Percentiles rank a stretch among this genome's conserved stretches.
These are phyloP conservation scores for Coccomyxa sp. DNA, from an alignment of 139 green algal species.

Conservation along the genomic window DNA sequence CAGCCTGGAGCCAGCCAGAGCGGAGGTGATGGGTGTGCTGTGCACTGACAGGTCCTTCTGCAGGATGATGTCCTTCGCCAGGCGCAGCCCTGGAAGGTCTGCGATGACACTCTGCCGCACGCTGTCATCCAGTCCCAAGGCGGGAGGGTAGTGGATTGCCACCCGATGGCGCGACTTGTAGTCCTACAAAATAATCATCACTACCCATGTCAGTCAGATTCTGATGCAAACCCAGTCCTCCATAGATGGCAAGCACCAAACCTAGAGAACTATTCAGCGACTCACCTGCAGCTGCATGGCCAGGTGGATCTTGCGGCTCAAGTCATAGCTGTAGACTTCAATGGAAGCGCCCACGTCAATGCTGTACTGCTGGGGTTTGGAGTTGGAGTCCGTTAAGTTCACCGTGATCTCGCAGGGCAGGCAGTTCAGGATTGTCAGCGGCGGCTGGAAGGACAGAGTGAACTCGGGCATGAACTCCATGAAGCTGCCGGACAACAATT, in stretches of 20 bases:
- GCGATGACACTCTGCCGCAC: neutral
- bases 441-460: conserved; percentile 35
- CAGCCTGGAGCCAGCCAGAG: neutral
- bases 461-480: conserved; percentile 23
- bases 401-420: conserved; percentile 36
- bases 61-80: conserved; percentile 6
- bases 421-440: conserved; percentile 39
- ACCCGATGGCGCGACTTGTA: neutral
- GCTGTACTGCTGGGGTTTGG: neutral
- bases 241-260: no score
- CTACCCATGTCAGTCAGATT: no score
- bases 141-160: conserved; percentile 16
- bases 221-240: no score
- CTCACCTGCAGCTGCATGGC: conserved; percentile 6
- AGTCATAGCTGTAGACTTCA: conserved; percentile 32
- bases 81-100: conserved; percentile 14
- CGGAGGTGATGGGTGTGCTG: neutral
- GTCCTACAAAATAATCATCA: neutral
- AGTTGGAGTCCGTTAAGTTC: conserved; percentile 12
- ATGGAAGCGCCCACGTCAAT: conserved; percentile 14
- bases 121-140: neutral
- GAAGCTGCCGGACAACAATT: neutral
- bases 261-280: no score
- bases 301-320: conserved; percentile 23
- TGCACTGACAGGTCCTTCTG: neutral